Conservation (phyloP, 495 filamentous ascomycete genomes). For the Acidiella bohemica region DNA sequence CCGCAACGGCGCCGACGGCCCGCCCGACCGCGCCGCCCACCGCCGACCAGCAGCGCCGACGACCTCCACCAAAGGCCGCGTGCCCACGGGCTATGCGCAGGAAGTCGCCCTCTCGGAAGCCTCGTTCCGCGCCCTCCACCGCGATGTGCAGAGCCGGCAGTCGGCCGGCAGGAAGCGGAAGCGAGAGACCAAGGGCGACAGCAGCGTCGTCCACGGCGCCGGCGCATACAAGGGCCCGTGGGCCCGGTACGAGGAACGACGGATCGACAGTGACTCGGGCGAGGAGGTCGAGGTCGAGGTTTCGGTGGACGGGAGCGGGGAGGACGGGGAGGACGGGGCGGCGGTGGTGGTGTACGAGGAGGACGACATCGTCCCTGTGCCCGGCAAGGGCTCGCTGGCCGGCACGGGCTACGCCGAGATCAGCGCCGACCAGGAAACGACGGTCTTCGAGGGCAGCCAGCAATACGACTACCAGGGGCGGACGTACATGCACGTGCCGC, state of each 20-base stretch:
- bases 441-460: slow-evolving; percentile 73
- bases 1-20: slow-evolving; percentile 37
- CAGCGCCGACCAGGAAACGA: slow-evolving; percentile 48
- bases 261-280: slow-evolving; percentile 30
- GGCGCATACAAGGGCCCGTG: slow-evolving; percentile 85
- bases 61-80: slow-evolving; percentile 80
- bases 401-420: slow-evolving; percentile 48
- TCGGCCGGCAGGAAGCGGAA: slow-evolving; percentile 49
- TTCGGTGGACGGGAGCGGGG: slow-evolving; percentile 31
- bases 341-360: slow-evolving; percentile 78
- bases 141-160: slow-evolving; percentile 42
- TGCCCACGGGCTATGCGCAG: slow-evolving; percentile 77
- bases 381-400: slow-evolving; percentile 38
- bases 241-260: slow-evolving; percentile 64
- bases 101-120: slow-evolving; percentile 81
- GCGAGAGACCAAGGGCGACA: slow-evolving; percentile 71
- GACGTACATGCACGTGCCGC: slow-evolving; percentile 93
- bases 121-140: slow-evolving; percentile 51
- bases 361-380: slow-evolving; percentile 38
- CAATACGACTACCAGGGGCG: slow-evolving; percentile 82
- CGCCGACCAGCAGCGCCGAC: slow-evolving; percentile 32
- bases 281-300: slow-evolving; percentile 38
- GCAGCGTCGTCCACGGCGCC: slow-evolving; percentile 69
- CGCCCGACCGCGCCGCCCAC: slow-evolving; percentile 41
- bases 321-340: too few species aligned